Percentiles rank a stretch among this genome's conserved stretches.
phyloP scores from a whole-genome alignment of 495 filamentous ascomycete species.

The Xylaria nigripes region DNA sequence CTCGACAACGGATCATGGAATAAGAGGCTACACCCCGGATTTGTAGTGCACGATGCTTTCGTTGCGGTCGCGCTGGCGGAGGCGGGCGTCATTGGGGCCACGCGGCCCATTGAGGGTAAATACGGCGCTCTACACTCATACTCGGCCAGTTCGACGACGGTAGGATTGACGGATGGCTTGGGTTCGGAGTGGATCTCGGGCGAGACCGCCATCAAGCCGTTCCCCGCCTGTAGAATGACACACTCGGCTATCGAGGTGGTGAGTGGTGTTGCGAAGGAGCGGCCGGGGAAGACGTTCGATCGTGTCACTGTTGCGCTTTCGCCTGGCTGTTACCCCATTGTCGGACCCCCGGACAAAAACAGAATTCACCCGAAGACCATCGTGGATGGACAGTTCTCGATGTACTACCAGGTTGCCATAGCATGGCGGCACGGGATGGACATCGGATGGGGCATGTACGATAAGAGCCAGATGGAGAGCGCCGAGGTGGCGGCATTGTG shows the following conservation, averaged over 20 bases:
- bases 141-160: conserved; percentile 3
- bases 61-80: conserved; percentile 11
- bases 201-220: conserved; percentile 10
- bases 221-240: conserved; percentile 4
- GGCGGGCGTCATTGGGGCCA: conserved; percentile 9
- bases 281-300: background rate
- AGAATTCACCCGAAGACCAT: conserved; percentile 3
- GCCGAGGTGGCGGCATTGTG: conserved; percentile 4
- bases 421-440: conserved; percentile 5
- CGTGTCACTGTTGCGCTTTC: conserved; percentile 4
- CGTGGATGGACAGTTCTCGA: conserved; percentile 10
- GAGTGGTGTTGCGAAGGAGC: background rate
- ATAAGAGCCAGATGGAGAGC: conserved; percentile 1
- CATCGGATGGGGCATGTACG: conserved; percentile 4
- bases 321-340: conserved; percentile 1
- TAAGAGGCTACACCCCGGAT: conserved; percentile 13
- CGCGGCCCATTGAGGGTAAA: conserved; percentile 12
- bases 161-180: background rate
- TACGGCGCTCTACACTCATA: conserved; percentile 2
- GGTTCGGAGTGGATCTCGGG: conserved; percentile 7
- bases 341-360: background rate
- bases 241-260: conserved; percentile 6
- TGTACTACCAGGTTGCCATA: conserved; percentile 9
- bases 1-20: conserved; percentile 16
- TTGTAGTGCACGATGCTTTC: conserved; percentile 14